Evolutionary conservation across 2,329 filamentous ascomycete species (phyloP).

Genomic region (Alternaria brassicae): DNA sequence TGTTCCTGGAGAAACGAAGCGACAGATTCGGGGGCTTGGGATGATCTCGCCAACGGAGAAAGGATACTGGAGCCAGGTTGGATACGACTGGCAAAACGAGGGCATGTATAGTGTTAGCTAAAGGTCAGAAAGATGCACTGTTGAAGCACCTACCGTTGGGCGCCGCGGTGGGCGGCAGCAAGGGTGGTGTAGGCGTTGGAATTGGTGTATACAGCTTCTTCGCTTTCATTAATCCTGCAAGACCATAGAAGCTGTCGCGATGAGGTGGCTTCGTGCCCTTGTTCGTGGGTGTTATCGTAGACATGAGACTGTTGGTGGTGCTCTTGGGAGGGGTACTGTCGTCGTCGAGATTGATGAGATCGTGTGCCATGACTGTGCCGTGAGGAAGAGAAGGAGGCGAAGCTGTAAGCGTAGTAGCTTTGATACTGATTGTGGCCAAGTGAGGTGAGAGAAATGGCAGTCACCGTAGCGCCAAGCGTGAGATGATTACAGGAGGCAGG

Average conservation of each 20-base stretch:
- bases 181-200: not conserved
- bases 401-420: not conserved
- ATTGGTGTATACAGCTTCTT: conserved; percentile 23
- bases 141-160: conserved; percentile 9
- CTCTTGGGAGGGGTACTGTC: not conserved
- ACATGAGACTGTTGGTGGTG: not conserved
- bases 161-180: not conserved
- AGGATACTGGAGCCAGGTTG: conserved; percentile 1
- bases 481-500: not conserved
- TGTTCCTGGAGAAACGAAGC: conserved; percentile 14
- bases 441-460: conserved; percentile 11
- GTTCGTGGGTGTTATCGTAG: not conserved
- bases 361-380: not conserved
- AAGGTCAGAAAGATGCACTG: not conserved
- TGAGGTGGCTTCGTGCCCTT: not conserved
- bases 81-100: conserved; percentile 5
- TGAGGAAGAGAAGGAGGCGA: not conserved
- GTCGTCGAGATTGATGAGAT: conserved; percentile 22
- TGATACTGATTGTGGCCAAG: conserved; percentile 1
- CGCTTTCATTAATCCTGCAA: conserved; percentile 25
- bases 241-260: conserved; percentile 29
- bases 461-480: conserved; percentile 14
- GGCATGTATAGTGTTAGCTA: conserved; percentile 11
- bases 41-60: conserved; percentile 12
- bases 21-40: conserved; percentile 10